Base-by-base conservation (phyloP, 768 basidiomycete genomes). In the Mycena belliarum region DNA sequence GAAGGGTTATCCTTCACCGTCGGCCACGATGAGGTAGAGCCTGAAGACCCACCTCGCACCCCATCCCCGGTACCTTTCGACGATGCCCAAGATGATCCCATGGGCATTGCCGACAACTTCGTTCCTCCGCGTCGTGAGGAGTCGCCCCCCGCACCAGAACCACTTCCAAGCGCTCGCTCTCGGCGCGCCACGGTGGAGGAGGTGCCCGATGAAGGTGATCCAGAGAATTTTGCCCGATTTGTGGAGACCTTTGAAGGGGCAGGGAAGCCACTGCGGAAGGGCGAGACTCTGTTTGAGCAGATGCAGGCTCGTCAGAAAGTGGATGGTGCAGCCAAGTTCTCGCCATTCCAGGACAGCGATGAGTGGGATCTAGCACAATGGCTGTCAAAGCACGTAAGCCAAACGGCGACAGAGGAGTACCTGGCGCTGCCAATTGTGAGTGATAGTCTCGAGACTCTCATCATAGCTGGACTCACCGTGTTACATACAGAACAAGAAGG, bases 361-460 rank as follows among this genome's bases (percentile, higher is more conserved):
- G 69, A 75, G 29, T 72, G 70, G 64, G 66, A 67, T 24, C 48
- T 75, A 1, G 75, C 66, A 1, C 46, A 48, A 11, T 76, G 69
- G 70, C 44, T 75, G 41, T 65, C 68, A 18, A 60, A 59, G 14
- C 48, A 54, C 14, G 65, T 68, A n/a, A 62, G 72, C 3, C 63
- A 73, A 15, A 68, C 48, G 2, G 60, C 64, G 25, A 70, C 68
- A 11, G 69, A 73, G 23, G 56, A 67, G 23, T 75, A 69, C 40
- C 60, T 73, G 33, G 64, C 67, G 41, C 57, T 73, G 15, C 35
- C 33, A 16, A 49, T 38, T n/a, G 48, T 49, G 35, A 49, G 48
- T 38, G 2, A 12, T 32, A 12, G 6, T 12, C 29, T n/a, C n/a
- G n/a, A 23, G 33, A 10, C 5, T 23, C 12, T 12, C 21, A 6